A percentile compares a stretch with the other conserved stretches of the same genome.
Conservation (phyloP, 139 green algal species). For the Coccomyxa sp. region DNA sequence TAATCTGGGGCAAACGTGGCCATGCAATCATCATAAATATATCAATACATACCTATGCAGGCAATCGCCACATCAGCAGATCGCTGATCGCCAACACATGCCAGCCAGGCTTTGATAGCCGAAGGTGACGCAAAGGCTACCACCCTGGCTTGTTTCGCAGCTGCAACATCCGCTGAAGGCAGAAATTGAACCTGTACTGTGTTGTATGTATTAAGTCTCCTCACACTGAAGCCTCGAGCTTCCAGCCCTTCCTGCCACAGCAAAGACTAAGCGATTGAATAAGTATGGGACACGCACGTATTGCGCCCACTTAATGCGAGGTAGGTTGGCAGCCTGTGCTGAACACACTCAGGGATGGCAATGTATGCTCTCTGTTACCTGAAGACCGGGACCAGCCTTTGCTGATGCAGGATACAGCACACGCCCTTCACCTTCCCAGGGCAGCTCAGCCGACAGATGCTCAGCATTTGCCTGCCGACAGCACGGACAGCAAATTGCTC, state of each 20-base stretch:
- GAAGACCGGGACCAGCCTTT: conserved; percentile 59
- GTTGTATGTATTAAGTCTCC: conserved; percentile 82
- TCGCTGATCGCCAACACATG: conserved; percentile 40
- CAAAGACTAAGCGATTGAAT: not conserved
- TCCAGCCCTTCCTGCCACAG: conserved; percentile 55
- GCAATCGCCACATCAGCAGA: conserved; percentile 37
- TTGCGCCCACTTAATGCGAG: not conserved
- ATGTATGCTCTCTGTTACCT: conserved; percentile 1
- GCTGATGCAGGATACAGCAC: conserved; percentile 81
- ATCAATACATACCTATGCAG: conserved; percentile 60
- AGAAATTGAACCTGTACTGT: conserved; percentile 57
- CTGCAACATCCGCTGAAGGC: conserved; percentile 24
- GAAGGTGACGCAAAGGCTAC: conserved; percentile 82
- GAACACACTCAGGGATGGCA: not conserved
- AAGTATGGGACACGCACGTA: not conserved
- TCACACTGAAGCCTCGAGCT: conserved; percentile 59
- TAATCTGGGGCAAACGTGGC: not conserved
- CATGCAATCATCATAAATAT: not conserved
- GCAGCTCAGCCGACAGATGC: conserved; percentile 71
- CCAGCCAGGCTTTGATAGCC: conserved; percentile 83
- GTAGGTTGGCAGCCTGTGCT: not conserved
- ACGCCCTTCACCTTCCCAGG: conserved; percentile 36
- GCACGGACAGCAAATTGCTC: not conserved
- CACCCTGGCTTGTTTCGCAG: conserved; percentile 51
- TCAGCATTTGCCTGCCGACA: conserved; percentile 60